Evolutionary conservation across 371 early-diverging fungal genomes (phyloP).

Genomic region (Mucor circinelloides): DNA sequence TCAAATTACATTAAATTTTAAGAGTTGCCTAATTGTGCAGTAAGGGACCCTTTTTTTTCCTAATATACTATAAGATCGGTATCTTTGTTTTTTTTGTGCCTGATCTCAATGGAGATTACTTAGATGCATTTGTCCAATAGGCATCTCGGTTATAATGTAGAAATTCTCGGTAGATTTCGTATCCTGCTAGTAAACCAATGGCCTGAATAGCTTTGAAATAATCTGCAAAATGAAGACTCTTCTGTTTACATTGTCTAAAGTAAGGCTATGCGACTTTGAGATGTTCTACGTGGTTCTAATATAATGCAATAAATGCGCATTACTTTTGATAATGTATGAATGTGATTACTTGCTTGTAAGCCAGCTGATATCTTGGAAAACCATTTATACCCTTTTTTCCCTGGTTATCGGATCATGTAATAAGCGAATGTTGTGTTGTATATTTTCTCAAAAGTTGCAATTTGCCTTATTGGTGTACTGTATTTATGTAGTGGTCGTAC

Average conservation of each 20-base stretch:
- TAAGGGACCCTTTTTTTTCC: neutral
- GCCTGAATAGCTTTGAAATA: neutral
- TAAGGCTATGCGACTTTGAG: neutral
- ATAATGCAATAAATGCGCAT: neutral
- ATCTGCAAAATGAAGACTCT: neutral
- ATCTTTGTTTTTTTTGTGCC: neutral
- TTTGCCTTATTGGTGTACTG: neutral
- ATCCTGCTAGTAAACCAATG: neutral
- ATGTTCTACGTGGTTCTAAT: neutral
- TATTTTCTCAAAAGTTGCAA: neutral
- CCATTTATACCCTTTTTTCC: neutral
- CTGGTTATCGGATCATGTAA: neutral
- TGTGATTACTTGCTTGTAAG: neutral
- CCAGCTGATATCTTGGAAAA: neutral
- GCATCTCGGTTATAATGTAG: neutral
- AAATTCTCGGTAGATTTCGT: conserved; percentile 1
- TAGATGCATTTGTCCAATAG: neutral
- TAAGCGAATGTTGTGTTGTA: neutral
- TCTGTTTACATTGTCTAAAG: neutral
- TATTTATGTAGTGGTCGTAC: neutral
- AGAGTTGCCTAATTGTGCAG: neutral
- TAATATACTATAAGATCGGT: neutral
- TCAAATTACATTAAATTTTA: neutral
- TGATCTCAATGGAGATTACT: neutral
- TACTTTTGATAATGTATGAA: neutral